Conservation (phyloP, 2,329 filamentous ascomycete genomes). For the Fusarium sp. region DNA sequence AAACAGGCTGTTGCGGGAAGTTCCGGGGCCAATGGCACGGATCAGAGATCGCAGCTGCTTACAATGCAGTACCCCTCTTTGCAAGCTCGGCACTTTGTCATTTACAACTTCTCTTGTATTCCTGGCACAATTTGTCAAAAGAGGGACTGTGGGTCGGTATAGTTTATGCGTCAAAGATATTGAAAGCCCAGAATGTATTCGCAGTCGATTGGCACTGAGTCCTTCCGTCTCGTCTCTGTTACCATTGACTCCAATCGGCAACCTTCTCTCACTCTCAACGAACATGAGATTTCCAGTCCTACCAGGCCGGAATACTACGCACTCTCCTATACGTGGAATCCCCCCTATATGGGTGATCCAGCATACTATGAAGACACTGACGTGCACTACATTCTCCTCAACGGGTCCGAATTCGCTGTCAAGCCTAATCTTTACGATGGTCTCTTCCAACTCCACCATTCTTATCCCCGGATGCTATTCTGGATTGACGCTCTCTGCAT, state of each 20-base stretch:
- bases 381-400: background rate
- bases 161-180: fast-evolving
- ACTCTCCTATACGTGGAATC: background rate
- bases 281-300: background rate
- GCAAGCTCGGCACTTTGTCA: background rate
- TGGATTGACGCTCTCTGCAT: background rate
- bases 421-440: background rate
- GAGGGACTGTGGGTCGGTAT: background rate
- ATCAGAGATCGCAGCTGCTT: background rate
- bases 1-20: background rate
- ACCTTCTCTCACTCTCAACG: background rate
- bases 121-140: background rate
- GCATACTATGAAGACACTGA: background rate
- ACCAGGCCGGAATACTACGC: background rate
- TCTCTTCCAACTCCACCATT: background rate
- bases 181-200: background rate
- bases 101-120: background rate
- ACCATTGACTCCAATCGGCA: background rate
- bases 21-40: background rate
- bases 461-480: background rate
- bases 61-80: background rate
- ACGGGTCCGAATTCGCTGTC: background rate
- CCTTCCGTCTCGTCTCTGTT: background rate
- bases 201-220: background rate
- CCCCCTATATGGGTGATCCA: background rate